phyloP scores from a whole-genome alignment of 2,329 filamentous ascomycete species.

The Clonostachys solani region DNA sequence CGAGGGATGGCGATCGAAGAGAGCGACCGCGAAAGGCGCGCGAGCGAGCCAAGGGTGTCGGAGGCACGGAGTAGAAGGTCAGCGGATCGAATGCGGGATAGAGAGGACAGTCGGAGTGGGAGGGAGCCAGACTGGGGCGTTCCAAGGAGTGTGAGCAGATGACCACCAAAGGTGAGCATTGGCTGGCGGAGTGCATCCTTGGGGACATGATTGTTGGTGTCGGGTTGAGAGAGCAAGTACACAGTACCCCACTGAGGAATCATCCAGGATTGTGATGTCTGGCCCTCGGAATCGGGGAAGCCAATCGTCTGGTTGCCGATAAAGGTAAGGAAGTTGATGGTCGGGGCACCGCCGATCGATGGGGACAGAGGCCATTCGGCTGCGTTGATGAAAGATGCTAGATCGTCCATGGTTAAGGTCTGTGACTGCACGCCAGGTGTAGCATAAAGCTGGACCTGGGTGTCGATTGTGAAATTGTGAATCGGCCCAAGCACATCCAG shows the following conservation, averaged over 20 bases:
- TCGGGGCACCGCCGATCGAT: constrained; percentile 88
- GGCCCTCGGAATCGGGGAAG: constrained; percentile 26
- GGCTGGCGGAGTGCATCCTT: constrained; percentile 68
- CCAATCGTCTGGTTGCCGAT: constrained; percentile 73
- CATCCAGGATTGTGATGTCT: constrained; percentile 69
- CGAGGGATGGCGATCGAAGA: constrained; percentile 88
- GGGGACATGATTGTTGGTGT: constrained; percentile 47
- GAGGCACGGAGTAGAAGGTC: constrained; percentile 85
- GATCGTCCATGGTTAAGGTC: constrained; percentile 75
- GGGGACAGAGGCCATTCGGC: constrained; percentile 96
- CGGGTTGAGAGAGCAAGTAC: constrained; percentile 49
- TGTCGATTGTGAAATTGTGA: constrained; percentile 94
- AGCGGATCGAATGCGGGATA: constrained; percentile 80
- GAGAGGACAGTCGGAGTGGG: constrained; percentile 77
- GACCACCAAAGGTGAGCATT: constrained; percentile 85
- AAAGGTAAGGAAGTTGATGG: constrained; percentile 93
- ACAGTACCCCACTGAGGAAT: constrained; percentile 91
- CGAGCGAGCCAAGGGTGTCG: constrained; percentile 88
- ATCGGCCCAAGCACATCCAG: constrained; percentile 75
- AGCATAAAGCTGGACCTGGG: constrained; percentile 95
- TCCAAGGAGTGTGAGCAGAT: constrained; percentile 83
- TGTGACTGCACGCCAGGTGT: constrained; percentile 57
- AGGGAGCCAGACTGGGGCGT: constrained; percentile 80
- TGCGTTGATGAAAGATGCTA: constrained; percentile 94
- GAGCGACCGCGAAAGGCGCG: constrained; percentile 77